phyloP scores from a whole-genome alignment of 2,329 filamentous ascomycete genomes.

The Domatiomyces catenatus region DNA sequence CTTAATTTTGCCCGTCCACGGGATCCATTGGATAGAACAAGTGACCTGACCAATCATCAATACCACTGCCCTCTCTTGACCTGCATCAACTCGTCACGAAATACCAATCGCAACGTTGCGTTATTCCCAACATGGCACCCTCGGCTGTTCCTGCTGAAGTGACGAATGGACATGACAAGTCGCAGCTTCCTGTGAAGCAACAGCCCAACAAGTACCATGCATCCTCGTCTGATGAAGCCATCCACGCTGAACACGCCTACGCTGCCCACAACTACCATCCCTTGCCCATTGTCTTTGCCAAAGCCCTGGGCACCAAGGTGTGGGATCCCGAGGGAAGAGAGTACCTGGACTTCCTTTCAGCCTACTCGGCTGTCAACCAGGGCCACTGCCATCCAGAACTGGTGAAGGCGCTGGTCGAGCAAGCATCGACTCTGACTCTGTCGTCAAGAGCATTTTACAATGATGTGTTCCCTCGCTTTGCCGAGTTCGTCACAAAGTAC shows the following conservation, averaged over 20 bases:
- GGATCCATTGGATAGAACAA: neutral
- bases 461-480: constrained; percentile 92
- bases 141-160: constrained; percentile 4
- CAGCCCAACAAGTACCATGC: constrained; percentile 46
- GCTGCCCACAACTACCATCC: constrained; percentile 99
- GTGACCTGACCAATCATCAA: neutral
- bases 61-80: neutral
- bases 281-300: constrained; percentile 80
- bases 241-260: constrained; percentile 63
- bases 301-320: constrained; percentile 69
- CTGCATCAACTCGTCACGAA: neutral
- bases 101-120: neutral
- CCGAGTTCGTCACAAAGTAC: constrained; percentile 72
- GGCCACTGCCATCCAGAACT: constrained; percentile 96
- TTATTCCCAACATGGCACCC: constrained; percentile 9
- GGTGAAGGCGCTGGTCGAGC: constrained; percentile 74
- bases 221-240: constrained; percentile 62
- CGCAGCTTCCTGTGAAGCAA: constrained; percentile 22
- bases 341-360: constrained; percentile 95
- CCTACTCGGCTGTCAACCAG: constrained; percentile 96
- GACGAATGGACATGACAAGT: neutral
- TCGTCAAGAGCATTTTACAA: constrained; percentile 96
- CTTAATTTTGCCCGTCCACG: neutral
- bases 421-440: constrained; percentile 76
- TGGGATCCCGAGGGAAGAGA: constrained; percentile 95